Conservation (phyloP, 2,329 filamentous ascomycete species). For the Fusarium napiforme region DNA sequence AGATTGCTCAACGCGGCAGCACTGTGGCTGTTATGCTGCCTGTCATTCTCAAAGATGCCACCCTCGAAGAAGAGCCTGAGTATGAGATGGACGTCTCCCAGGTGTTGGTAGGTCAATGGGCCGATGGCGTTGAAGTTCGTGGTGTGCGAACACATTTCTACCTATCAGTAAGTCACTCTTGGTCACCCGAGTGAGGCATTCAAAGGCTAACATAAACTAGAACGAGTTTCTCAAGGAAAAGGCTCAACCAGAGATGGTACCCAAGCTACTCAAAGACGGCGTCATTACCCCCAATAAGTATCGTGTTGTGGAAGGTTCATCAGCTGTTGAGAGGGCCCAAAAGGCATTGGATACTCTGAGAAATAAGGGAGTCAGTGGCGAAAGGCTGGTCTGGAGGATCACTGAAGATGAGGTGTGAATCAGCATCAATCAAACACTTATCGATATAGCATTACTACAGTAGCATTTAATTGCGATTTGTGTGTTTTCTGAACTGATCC, state of each 20-base stretch:
- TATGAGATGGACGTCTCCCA: slow-evolving; percentile 65
- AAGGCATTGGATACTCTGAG: slow-evolving; percentile 52
- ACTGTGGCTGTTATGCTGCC: slow-evolving; percentile 70
- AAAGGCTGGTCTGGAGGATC: slow-evolving; percentile 54
- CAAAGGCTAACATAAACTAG: slow-evolving; percentile 46
- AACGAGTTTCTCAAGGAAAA: slow-evolving; percentile 66
- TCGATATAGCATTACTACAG: background rate
- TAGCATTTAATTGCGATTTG: background rate
- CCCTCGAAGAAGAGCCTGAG: slow-evolving; percentile 57
- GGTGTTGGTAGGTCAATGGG: slow-evolving; percentile 57
- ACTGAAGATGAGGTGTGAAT: slow-evolving; percentile 15
- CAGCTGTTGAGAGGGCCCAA: slow-evolving; percentile 52
- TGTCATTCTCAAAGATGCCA: slow-evolving; percentile 65
- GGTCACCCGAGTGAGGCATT: background rate
- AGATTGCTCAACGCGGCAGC: slow-evolving; percentile 59
- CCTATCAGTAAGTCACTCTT: slow-evolving; percentile 35
- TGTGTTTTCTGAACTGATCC: background rate
- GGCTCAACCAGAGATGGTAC: slow-evolving; percentile 66
- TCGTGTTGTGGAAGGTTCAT: slow-evolving; percentile 54
- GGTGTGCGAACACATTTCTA: slow-evolving; percentile 60
- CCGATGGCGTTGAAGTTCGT: slow-evolving; percentile 60
- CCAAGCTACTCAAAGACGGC: slow-evolving; percentile 55
- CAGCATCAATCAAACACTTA: background rate
- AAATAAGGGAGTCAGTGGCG: slow-evolving; percentile 53
- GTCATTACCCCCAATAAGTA: slow-evolving; percentile 55